These are phyloP conservation scores for Kockiozyma suomiensis DNA, from an alignment of 805 yeast species.

Conservation along the genomic window DNA sequence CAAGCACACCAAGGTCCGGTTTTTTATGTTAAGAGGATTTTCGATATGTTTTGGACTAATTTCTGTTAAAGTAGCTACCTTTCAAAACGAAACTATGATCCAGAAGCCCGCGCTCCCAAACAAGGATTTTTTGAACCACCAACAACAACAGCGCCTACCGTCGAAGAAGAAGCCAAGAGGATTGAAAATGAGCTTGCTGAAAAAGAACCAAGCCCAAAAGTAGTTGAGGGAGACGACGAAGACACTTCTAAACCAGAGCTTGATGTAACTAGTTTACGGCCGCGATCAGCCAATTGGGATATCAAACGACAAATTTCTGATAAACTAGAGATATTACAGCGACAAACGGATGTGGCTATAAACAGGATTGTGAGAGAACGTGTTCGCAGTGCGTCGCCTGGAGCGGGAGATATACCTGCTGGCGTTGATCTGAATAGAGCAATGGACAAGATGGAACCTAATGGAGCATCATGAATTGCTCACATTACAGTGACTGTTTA, in stretches of 20 bases:
- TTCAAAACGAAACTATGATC: slow-evolving; percentile 39
- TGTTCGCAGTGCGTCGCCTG: slow-evolving; percentile 15
- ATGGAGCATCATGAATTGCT: background rate
- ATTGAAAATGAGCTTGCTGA: slow-evolving; percentile 36
- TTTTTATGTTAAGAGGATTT: background rate
- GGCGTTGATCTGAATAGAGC: slow-evolving; percentile 29
- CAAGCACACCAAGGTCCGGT: background rate
- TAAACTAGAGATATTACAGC: slow-evolving; percentile 46
- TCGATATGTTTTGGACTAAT: background rate
- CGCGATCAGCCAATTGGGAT: slow-evolving; percentile 43
- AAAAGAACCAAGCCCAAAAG: slow-evolving; percentile 13
- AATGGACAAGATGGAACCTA: slow-evolving; percentile 14
- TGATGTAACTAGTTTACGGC: slow-evolving; percentile 36
- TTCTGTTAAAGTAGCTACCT: background rate
- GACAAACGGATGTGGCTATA: slow-evolving; percentile 50
- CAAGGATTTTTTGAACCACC: slow-evolving; percentile 40
- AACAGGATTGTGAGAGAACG: slow-evolving; percentile 47
- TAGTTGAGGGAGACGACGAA: slow-evolving; percentile 40
- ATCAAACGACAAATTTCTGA: slow-evolving; percentile 47
- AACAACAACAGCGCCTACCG: slow-evolving; percentile 27
- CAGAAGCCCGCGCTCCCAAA: slow-evolving; percentile 36
- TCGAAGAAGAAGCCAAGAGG: slow-evolving; percentile 41
- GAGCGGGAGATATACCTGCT: slow-evolving; percentile 16
- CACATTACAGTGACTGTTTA: background rate
- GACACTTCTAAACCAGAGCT: slow-evolving; percentile 34